Evolutionary conservation across 805 yeast genomes (phyloP).

Genomic region (Yamadazyma scolyti): DNA sequence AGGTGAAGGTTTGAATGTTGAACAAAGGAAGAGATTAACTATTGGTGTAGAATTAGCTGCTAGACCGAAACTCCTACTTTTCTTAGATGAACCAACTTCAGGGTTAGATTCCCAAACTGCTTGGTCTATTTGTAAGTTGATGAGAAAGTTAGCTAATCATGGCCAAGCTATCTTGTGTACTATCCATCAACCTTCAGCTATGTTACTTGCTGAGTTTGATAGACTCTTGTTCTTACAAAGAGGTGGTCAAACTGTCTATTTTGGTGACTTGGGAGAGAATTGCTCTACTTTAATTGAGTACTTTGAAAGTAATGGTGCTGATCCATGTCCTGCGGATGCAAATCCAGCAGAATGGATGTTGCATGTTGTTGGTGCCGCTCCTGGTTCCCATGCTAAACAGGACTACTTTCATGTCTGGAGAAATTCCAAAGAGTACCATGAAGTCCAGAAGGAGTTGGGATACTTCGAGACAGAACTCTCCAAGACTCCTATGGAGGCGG

Average conservation of each 20-base stretch:
- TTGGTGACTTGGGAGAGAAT: slow-evolving; percentile 73
- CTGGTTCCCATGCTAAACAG: slow-evolving; percentile 68
- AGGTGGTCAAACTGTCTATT: slow-evolving; percentile 79
- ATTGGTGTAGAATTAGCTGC: slow-evolving; percentile 42
- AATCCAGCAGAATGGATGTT: slow-evolving; percentile 77
- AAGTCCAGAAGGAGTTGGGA: slow-evolving; percentile 56
- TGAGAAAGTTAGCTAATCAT: slow-evolving; percentile 36
- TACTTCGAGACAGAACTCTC: slow-evolving; percentile 53
- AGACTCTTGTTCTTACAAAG: slow-evolving; percentile 61
- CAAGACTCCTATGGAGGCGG: slow-evolving; percentile 18
- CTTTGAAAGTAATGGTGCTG: slow-evolving; percentile 69
- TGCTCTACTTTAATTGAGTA: slow-evolving; percentile 55
- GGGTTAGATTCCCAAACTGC: slow-evolving; percentile 51
- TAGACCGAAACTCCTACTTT: slow-evolving; percentile 36
- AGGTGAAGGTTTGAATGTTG: slow-evolving; percentile 55
- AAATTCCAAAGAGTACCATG: slow-evolving; percentile 57
- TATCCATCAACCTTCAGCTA: slow-evolving; percentile 83
- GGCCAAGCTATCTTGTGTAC: slow-evolving; percentile 48
- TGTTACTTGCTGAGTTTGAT: slow-evolving; percentile 72
- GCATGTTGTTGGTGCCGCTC: slow-evolving; percentile 79
- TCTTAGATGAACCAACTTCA: slow-evolving; percentile 62
- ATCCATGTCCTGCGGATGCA: slow-evolving; percentile 32
- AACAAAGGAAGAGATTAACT: slow-evolving; percentile 38
- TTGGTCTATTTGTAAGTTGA: slow-evolving; percentile 36
- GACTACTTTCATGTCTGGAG: slow-evolving; percentile 78